Percentiles rank a stretch among this genome's conserved stretches.
These are phyloP conservation scores for Dendrobium officinale DNA, from an alignment of 106 monocot species.

Conservation along the genomic window DNA sequence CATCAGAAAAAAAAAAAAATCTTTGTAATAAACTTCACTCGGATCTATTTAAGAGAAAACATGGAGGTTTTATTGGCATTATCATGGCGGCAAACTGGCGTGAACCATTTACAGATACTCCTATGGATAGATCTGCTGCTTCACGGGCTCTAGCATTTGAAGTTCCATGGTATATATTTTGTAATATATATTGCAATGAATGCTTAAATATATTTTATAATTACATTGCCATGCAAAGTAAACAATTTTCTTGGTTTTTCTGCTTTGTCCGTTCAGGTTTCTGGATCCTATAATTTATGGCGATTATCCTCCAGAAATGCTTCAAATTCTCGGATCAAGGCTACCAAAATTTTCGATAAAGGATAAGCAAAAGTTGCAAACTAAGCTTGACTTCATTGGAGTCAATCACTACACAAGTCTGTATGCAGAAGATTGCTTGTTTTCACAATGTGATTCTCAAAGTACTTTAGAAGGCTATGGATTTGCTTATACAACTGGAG, in stretches of 20 bases:
- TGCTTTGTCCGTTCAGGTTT: slow-evolving; percentile 13
- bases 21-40: too few species aligned
- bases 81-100: too few species aligned
- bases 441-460: slow-evolving; percentile 26
- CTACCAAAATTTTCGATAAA: slow-evolving; percentile 23
- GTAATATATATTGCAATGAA: too few species aligned
- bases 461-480: slow-evolving; percentile 12
- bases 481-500: slow-evolving; percentile 10
- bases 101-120: too few species aligned
- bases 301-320: slow-evolving; percentile 37
- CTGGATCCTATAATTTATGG: slow-evolving; percentile 34
- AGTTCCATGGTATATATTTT: too few species aligned
- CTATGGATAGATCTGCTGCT: too few species aligned
- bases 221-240: too few species aligned
- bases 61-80: too few species aligned
- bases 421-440: slow-evolving; percentile 43
- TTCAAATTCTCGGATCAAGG: slow-evolving; percentile 18
- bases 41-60: too few species aligned
- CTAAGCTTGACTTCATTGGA: slow-evolving; percentile 54
- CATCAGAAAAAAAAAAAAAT: too few species aligned
- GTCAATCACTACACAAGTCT: slow-evolving; percentile 42
- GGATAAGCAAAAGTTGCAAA: slow-evolving; percentile 12
- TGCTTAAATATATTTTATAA: too few species aligned
- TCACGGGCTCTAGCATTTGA: too few species aligned
- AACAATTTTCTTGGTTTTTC: background rate